A percentile compares a stretch with the other conserved stretches of the same genome.
These are phyloP conservation scores for Pseudozyma pruni DNA, from an alignment of 1,284 basidiomycete species.

Conservation along the genomic window DNA sequence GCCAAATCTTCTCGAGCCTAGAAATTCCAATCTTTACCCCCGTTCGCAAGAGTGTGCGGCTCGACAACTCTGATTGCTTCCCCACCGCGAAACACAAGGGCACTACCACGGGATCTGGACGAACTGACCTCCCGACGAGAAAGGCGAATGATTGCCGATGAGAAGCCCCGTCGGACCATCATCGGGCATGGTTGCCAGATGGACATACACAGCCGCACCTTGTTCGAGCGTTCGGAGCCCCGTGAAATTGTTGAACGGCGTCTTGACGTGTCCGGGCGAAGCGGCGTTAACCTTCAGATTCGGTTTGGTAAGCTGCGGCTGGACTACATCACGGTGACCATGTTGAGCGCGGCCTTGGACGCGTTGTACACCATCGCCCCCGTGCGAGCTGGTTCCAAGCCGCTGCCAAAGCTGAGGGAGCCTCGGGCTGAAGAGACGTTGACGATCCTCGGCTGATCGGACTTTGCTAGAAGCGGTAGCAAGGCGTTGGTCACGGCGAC, in stretches of 20 bases:
- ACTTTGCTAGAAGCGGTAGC: constrained; percentile 16
- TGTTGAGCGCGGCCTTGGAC: constrained; percentile 30
- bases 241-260: constrained; percentile 37
- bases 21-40: too few relatives aligned
- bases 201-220: constrained; percentile 29
- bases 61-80: too few relatives aligned
- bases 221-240: constrained; percentile 15
- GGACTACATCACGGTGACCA: constrained; percentile 37
- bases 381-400: constrained; percentile 20
- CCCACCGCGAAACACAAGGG: too few relatives aligned
- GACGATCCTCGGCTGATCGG: constrained; percentile 12
- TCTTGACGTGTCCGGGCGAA: constrained; percentile 31
- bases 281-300: constrained; percentile 35
- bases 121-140: constrained; percentile 10
- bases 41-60: too few relatives aligned
- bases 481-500: constrained; percentile 24
- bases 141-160: constrained; percentile 24
- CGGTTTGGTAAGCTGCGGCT: constrained; percentile 4
- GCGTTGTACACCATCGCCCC: constrained; percentile 42
- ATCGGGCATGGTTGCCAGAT: constrained; percentile 23
- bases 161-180: constrained; percentile 20
- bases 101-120: constrained; percentile 25
- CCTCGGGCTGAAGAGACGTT: constrained; percentile 27
- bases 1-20: too few relatives aligned
- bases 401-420: constrained; percentile 15